phyloP scores from a whole-genome alignment of 2,329 filamentous ascomycete species.

The Cryphonectria japonica region DNA sequence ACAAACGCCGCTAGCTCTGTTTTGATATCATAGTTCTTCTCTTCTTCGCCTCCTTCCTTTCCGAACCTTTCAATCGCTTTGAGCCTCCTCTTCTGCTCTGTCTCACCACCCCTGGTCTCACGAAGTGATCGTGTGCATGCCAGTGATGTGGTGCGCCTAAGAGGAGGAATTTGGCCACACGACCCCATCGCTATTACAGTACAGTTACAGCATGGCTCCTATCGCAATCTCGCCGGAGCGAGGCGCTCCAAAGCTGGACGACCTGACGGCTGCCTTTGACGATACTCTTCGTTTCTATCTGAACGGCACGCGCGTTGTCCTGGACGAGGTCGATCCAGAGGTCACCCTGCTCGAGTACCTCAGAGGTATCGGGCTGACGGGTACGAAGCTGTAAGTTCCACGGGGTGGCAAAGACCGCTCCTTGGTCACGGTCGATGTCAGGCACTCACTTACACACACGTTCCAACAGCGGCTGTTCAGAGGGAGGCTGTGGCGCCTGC shows the following conservation, averaged over 20 bases:
- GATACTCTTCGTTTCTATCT: constrained; percentile 91
- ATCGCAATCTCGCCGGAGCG: constrained; percentile 56
- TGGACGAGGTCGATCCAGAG: constrained; percentile 90
- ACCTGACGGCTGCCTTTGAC: constrained; percentile 77
- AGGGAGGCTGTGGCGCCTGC: constrained; percentile 95
- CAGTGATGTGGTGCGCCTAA: constrained; percentile 14
- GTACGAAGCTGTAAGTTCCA: constrained; percentile 75
- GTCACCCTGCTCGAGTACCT: constrained; percentile 92
- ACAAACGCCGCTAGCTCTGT: constrained; percentile 27
- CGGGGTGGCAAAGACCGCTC: too few relatives aligned
- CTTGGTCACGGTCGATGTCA: neutral
- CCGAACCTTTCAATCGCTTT: neutral
- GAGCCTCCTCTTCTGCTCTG: neutral
- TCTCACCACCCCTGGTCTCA: constrained; percentile 7
- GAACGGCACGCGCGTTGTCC: constrained; percentile 85
- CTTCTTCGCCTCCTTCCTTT: neutral
- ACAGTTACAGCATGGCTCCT: constrained; percentile 54
- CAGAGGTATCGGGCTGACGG: constrained; percentile 88
- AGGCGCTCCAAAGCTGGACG: constrained; percentile 43
- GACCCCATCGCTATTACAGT: neutral
- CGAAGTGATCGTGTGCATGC: constrained; percentile 3
- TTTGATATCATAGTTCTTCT: constrained; percentile 26
- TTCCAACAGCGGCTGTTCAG: constrained; percentile 74
- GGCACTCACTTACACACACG: constrained; percentile 20
- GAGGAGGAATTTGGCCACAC: neutral